Percentiles rank a stretch among this genome's conserved stretches.
Conservation (phyloP, 208 protist genomes). For the Phytomonas sp. region DNA sequence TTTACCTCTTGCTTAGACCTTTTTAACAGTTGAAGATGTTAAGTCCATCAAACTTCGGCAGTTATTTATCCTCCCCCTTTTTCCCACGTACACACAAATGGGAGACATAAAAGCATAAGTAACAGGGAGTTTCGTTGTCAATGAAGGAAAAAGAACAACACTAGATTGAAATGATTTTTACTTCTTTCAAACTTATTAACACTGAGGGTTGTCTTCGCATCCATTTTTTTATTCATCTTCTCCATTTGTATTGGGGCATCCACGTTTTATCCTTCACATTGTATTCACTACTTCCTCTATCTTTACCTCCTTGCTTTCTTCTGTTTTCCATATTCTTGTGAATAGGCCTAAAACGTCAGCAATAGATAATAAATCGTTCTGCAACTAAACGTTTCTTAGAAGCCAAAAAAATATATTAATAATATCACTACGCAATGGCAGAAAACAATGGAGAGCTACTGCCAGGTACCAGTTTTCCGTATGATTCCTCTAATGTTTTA, state of each 20-base stretch:
- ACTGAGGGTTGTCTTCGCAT: background rate
- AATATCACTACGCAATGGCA: background rate
- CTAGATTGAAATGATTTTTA: background rate
- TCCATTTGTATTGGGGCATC: background rate
- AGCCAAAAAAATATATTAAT: constrained; percentile 5
- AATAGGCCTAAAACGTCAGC: background rate
- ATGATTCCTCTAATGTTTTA: constrained; percentile 54
- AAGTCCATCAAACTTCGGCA: background rate
- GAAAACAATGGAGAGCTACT: background rate
- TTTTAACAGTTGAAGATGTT: background rate
- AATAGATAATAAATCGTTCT: background rate
- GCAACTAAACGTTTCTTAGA: too few relatives aligned
- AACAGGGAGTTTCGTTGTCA: too few relatives aligned
- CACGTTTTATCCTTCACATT: background rate
- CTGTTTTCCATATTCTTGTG: background rate
- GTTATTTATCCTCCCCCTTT: background rate
- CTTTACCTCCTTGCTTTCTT: background rate
- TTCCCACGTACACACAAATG: background rate
- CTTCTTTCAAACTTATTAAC: constrained; percentile 3
- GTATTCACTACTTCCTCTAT: background rate
- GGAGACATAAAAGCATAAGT: background rate
- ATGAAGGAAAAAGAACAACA: too few relatives aligned
- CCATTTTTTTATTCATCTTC: background rate
- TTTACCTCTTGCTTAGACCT: too few relatives aligned
- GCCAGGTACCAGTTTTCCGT: constrained; percentile 32